A percentile compares a stretch with the other conserved stretches of the same genome.
phyloP scores from a whole-genome alignment of 2,329 filamentous ascomycete species.

The Sodiomyces alkalinus region DNA sequence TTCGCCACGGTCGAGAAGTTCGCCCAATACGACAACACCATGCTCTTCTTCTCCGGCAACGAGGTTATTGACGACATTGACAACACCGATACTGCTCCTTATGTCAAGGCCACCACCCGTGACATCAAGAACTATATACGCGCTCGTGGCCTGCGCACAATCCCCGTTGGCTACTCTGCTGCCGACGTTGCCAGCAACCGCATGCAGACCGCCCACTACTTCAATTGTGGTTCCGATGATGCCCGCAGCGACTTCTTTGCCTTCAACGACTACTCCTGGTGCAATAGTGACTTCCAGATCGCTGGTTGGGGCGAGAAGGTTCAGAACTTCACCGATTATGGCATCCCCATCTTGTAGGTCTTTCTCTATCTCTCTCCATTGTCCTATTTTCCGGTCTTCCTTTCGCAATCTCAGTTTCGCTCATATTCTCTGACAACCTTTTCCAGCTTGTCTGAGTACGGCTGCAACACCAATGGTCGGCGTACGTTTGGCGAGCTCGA shows the following conservation, averaged over 20 bases:
- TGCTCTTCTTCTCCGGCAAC: slow-evolving; percentile 75
- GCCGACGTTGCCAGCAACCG: slow-evolving; percentile 79
- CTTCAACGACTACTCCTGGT: slow-evolving; percentile 86
- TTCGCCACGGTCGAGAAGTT: slow-evolving; percentile 84
- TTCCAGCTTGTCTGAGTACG: slow-evolving; percentile 69
- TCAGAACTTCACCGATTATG: slow-evolving; percentile 72
- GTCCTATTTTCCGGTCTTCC: not conserved
- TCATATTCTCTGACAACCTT: slow-evolving; percentile 1
- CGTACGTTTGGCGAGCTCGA: slow-evolving; percentile 70
- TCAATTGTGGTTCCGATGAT: slow-evolving; percentile 82
- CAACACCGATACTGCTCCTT: slow-evolving; percentile 52
- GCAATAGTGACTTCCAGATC: slow-evolving; percentile 50
- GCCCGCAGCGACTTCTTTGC: slow-evolving; percentile 79
- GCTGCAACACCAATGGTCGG: slow-evolving; percentile 61
- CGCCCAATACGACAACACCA: slow-evolving; percentile 67
- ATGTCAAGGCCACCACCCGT: slow-evolving; percentile 65
- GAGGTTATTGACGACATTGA: slow-evolving; percentile 60
- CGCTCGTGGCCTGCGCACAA: slow-evolving; percentile 41
- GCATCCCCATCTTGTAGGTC: slow-evolving; percentile 63
- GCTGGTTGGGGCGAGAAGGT: slow-evolving; percentile 85
- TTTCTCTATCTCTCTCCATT: slow-evolving; percentile 13
- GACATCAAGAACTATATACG: slow-evolving; percentile 60
- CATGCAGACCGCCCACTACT: slow-evolving; percentile 73
- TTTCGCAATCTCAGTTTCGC: not conserved
- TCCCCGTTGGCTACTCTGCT: slow-evolving; percentile 63